These are phyloP conservation scores for Theileria parva DNA, from an alignment of 169 alveolate species.

Conservation along the genomic window DNA sequence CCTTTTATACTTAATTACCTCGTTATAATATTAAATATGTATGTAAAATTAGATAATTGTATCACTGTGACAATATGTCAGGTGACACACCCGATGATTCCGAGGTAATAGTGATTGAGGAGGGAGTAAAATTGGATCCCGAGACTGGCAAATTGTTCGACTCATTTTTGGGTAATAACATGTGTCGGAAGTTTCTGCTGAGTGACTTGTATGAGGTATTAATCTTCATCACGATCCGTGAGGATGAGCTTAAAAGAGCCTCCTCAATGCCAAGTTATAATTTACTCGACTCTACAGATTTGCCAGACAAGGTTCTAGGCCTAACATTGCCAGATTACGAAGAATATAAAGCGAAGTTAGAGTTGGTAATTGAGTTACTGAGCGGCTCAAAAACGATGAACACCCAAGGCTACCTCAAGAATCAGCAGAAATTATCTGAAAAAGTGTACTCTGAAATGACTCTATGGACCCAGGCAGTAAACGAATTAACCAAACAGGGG, in stretches of 20 bases:
- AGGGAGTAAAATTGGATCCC: conserved; percentile 17
- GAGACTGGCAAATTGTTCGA: conserved; percentile 10
- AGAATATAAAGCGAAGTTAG: conserved; percentile 4
- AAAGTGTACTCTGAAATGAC: conserved; percentile 45
- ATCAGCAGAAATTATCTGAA: conserved; percentile 37
- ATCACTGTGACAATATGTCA: not conserved
- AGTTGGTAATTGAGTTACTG: conserved; percentile 30
- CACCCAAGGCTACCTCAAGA: conserved; percentile 28
- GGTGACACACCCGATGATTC: not conserved
- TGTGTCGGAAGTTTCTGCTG: conserved; percentile 40
- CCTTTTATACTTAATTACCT: too few species aligned
- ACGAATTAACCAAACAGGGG: conserved; percentile 29
- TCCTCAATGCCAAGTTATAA: conserved; percentile 23
- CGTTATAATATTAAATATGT: too few species aligned
- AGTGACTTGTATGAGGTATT: conserved; percentile 55
- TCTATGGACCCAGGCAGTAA: conserved; percentile 42
- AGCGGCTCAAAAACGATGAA: conserved; percentile 45
- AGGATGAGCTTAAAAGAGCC: conserved; percentile 33
- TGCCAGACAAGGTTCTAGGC: not conserved
- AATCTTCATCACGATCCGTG: conserved; percentile 35
- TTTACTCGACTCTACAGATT: conserved; percentile 7
- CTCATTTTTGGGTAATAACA: conserved; percentile 36
- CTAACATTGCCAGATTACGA: conserved; percentile 9
- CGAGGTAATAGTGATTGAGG: conserved; percentile 27
- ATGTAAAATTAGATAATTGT: too few species aligned